Base-by-base conservation (phyloP, 179 eudicot genomes). In the Silene coronaria region DNA sequence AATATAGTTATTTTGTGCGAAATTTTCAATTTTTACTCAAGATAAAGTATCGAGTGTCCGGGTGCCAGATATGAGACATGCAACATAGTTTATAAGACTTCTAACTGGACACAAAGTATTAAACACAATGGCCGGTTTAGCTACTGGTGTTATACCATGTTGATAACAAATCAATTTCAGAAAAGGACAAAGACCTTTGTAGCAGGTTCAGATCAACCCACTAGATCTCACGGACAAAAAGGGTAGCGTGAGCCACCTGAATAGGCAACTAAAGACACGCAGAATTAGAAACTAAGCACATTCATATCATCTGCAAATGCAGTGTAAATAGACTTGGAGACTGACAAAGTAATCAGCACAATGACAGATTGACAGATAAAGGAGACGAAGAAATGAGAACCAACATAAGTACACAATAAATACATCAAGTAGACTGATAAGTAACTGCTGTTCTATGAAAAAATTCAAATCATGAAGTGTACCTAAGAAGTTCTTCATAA, bases 401-500 rank as follows among this genome's bases (percentile, higher is more conserved):
- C 32, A 28, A 28, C 32, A 28, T 42, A 42, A 42, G 2, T 42
- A 42, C 48, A 42, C 48, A 42, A 11, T 36, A 42, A 42, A 10
- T 9, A 42, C 14, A 3, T 5, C 48, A 11, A 42, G 48, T 42
- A 42, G 65, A 38, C 12, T 9, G 51, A 23, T 61, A 61, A 13
- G 13, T 26, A 36, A 21, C 5, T 70, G 17, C 10, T 71, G 22
- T 0, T 32, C 10, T n/a, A 70, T 69, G 30, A 70, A 22, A 22
- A 23, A 5, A 21, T 14, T 42, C 14, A 23, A 19, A 23, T 28
- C 48, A 42, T 22, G 7, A 13, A 34, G 57, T 87, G 73, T 92
- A 94, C 98, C 88, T 80, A 94, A 82, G 75, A 94, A 92, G 87
- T 94, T 92, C 87, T 76, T 92, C 22, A 89, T 89, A 34, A 90